Evolutionary conservation across 2,329 filamentous ascomycete genomes (phyloP).

Genomic region (Neocatenulostroma microsporum): DNA sequence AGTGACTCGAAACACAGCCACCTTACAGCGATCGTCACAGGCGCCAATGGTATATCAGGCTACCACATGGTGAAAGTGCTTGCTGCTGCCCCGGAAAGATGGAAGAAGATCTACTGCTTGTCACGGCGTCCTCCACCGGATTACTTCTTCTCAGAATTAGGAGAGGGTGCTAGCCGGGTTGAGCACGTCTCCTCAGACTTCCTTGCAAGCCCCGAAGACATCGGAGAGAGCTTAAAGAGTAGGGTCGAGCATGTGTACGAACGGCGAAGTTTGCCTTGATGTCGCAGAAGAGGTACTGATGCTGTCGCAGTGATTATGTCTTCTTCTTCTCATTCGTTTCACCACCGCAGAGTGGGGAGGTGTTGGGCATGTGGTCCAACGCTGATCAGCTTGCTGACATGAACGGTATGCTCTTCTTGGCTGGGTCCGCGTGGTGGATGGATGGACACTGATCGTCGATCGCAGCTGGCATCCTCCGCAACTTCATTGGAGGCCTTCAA

Average conservation of each 20-base stretch:
- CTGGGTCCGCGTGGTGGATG: background rate
- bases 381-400: constrained; percentile 33
- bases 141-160: constrained; percentile 13
- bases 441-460: background rate
- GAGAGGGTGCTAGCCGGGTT: constrained; percentile 10
- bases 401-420: constrained; percentile 10
- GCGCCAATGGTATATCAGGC: constrained; percentile 46
- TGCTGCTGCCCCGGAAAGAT: constrained; percentile 36
- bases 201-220: constrained; percentile 24
- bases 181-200: constrained; percentile 26
- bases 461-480: constrained; percentile 1
- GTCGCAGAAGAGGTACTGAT: constrained; percentile 11
- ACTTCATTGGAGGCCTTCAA: constrained; percentile 12
- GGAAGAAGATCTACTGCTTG: constrained; percentile 45
- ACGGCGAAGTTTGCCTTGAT: no score
- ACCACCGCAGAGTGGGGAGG: constrained; percentile 16
- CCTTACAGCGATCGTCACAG: constrained; percentile 45
- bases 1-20: constrained; percentile 28
- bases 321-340: constrained; percentile 49
- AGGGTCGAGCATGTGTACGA: constrained; percentile 10
- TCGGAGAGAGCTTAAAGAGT: constrained; percentile 24
- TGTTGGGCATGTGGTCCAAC: constrained; percentile 17
- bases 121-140: constrained; percentile 37
- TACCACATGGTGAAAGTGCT: constrained; percentile 43
- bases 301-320: constrained; percentile 34